These are phyloP conservation scores for Fusarium sp. DNA, from an alignment of 2,329 filamentous ascomycete species.

Conservation along the genomic window DNA sequence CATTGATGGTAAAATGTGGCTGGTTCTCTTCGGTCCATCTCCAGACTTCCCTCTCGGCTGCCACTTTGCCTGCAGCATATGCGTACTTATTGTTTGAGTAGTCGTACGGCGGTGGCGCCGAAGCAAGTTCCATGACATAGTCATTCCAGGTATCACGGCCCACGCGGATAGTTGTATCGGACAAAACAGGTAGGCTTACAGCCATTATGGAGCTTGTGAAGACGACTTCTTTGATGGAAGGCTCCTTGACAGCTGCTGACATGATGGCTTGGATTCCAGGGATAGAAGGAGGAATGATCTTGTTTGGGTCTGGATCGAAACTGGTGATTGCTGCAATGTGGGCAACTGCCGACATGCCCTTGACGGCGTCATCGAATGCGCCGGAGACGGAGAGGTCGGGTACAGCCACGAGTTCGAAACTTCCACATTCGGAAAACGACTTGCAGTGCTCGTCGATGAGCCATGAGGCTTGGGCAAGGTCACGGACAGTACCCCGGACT, in stretches of 20 bases:
- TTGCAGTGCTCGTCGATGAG: conserved; percentile 51
- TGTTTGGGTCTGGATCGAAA: conserved; percentile 56
- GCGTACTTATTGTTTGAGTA: conserved; percentile 22
- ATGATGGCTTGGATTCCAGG: conserved; percentile 55
- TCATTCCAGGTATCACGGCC: conserved; percentile 51
- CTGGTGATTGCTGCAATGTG: conserved; percentile 60
- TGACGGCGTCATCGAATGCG: conserved; percentile 51
- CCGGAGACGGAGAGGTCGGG: conserved; percentile 53
- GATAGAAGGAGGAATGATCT: conserved; percentile 57
- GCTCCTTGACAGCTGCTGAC: conserved; percentile 55
- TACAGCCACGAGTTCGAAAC: conserved; percentile 56
- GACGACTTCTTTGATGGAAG: conserved; percentile 53
- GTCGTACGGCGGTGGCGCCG: conserved; percentile 47
- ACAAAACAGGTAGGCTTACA: not conserved
- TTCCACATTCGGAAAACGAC: conserved; percentile 42
- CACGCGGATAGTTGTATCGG: conserved; percentile 11
- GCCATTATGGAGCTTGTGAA: conserved; percentile 47
- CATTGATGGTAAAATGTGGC: conserved; percentile 45
- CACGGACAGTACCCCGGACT: conserved; percentile 61
- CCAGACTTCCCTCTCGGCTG: conserved; percentile 50
- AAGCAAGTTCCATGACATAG: conserved; percentile 47
- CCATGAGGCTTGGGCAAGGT: conserved; percentile 51
- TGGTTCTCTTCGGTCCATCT: conserved; percentile 46
- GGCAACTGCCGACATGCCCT: conserved; percentile 57
- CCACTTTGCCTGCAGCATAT: conserved; percentile 52